Conservation (phyloP, 2,329 filamentous ascomycete species). For the Trichoderma simmonsii region DNA sequence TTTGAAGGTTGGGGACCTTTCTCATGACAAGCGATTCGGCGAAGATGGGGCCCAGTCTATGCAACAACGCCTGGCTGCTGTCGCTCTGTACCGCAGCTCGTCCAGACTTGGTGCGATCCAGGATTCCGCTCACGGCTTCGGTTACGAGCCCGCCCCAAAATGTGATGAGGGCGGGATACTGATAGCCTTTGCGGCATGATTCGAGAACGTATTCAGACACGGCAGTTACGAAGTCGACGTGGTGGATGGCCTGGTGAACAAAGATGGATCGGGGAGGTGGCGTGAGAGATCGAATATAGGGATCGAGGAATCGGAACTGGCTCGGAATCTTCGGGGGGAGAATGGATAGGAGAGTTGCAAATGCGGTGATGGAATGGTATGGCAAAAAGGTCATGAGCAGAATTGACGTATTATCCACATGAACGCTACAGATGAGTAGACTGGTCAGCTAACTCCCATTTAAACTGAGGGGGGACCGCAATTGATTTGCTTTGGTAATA, state of each 20-base stretch:
- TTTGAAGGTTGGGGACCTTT: conserved; percentile 72
- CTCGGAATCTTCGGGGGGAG: conserved; percentile 71
- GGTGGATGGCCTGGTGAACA: conserved; percentile 78
- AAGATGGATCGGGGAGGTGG: conserved; percentile 76
- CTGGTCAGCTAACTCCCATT: conserved; percentile 11
- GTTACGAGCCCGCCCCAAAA: conserved; percentile 91
- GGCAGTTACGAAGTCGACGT: conserved; percentile 68
- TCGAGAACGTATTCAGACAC: conserved; percentile 78
- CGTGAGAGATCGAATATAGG: conserved; percentile 76
- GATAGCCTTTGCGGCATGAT: conserved; percentile 66
- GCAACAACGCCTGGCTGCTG: conserved; percentile 75
- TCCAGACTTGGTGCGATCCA: conserved; percentile 75
- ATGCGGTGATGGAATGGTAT: conserved; percentile 83
- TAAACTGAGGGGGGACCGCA: neutral
- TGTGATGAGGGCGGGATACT: conserved; percentile 73
- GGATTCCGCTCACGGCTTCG: conserved; percentile 77
- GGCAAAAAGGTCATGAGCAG: conserved; percentile 85
- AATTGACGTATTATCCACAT: conserved; percentile 81
- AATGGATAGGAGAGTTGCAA: conserved; percentile 82
- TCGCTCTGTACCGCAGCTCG: conserved; percentile 72
- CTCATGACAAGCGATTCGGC: conserved; percentile 74
- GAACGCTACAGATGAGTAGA: conserved; percentile 58
- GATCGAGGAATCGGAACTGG: conserved; percentile 78
- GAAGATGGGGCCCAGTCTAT: conserved; percentile 63
- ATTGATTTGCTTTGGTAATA: neutral